Evolutionary conservation across 2,329 filamentous ascomycete species (phyloP), one percentile per base, ranked within the genome.

Genomic region (Chrysosporium queenslandicum): DNA sequence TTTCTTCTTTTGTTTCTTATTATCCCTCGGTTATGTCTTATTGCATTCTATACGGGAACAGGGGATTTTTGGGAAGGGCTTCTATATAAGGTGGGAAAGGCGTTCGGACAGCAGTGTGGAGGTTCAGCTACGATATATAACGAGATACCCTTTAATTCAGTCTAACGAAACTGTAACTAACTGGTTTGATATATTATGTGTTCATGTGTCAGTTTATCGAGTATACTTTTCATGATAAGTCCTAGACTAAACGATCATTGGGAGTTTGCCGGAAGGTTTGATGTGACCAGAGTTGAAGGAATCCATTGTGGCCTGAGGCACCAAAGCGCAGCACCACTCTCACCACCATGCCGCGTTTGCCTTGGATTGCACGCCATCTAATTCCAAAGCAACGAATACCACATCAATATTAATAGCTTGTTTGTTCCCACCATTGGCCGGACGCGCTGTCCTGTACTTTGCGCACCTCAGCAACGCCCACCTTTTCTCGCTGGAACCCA

Each of bases 111-210:
- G 14, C 23, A 21, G 3, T 23, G 25, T 32, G 27, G 18, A 25
- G 7, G 21, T 23, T 43, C 23, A 11, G 34, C n/a, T 43, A 41
- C 27, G 36, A 41, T 42, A 41, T 42, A 41, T 50, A 21, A 50
- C 16, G 47, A 50, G 47, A 50, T 50, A 42, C 47, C 47, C 37
- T 41, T 34, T 29, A 43, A 43, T 43, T 43, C 23, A 27, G 29
- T 43, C 6, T 43, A 18, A 43, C 29, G 40, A 43, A 11, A 20
- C 41, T 43, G 23, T 29, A 46, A 32, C 20, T 18, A 8, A 20
- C 5, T 14, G n/a, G n/a, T n/a, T n/a, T 12, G 16, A 20, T 7
- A 18, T 40, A 5, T 12, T 40, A 40, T 14, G 14, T 12, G 32
- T 36, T 40, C 7, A 40, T 7, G 21, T 40, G 3, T 21, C n/a